phyloP scores from a whole-genome alignment of 2,329 filamentous ascomycete species.

The Colletotrichum sp. region DNA sequence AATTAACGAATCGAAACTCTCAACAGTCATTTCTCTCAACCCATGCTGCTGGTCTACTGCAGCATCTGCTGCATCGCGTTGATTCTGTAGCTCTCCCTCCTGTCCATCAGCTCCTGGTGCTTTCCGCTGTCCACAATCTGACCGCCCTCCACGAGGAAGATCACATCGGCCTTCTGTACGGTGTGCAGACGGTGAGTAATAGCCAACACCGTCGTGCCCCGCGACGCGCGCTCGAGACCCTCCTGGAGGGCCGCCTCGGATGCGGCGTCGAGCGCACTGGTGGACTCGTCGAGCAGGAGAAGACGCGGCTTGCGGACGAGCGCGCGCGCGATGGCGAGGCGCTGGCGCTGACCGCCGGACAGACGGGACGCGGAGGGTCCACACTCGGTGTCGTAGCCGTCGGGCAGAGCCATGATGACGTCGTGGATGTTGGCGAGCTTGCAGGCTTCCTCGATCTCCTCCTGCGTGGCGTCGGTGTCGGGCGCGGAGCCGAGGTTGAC shows the following conservation, averaged over 20 bases:
- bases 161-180: conserved; percentile 61
- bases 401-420: conserved; percentile 64
- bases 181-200: conserved; percentile 65
- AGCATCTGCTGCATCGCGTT: conserved; percentile 38
- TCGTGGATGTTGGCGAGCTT: conserved; percentile 74
- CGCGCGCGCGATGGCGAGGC: conserved; percentile 79
- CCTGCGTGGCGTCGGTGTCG: conserved; percentile 57
- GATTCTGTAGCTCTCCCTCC: conserved; percentile 30
- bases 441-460: conserved; percentile 71
- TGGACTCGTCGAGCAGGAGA: conserved; percentile 82
- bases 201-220: conserved; percentile 60
- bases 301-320: conserved; percentile 74
- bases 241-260: conserved; percentile 71
- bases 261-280: conserved; percentile 76
- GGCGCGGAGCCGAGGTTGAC: conserved; percentile 60
- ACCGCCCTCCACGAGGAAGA: conserved; percentile 57
- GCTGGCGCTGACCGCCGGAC: conserved; percentile 81
- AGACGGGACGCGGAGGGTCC: conserved; percentile 77
- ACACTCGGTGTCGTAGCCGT: conserved; percentile 70
- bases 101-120: conserved; percentile 29
- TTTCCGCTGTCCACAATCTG: conserved; percentile 43
- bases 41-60: not conserved
- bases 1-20: not conserved
- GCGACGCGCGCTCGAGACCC: conserved; percentile 63
- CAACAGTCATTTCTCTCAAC: not conserved